Conservation (phyloP, 352 stramenopile species). For the Globisporangium perplexum region DNA sequence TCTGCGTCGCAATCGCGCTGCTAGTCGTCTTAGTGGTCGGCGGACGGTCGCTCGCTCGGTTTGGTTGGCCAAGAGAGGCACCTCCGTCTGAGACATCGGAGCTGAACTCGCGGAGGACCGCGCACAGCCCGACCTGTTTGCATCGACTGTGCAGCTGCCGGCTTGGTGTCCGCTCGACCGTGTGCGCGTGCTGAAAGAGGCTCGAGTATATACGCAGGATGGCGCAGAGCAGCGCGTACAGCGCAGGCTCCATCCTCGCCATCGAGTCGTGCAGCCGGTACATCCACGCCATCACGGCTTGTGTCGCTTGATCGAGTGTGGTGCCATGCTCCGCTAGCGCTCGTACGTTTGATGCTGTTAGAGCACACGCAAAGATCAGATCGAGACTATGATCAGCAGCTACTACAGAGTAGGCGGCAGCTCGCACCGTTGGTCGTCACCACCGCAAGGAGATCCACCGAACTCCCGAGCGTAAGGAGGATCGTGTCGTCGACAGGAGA, state of each 20-base stretch:
- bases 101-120: slow-evolving; percentile 3
- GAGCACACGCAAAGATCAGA: no score
- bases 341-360: not conserved
- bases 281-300: slow-evolving; percentile 5
- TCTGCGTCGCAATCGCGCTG: not conserved
- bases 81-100: no score
- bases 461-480: slow-evolving; percentile 8
- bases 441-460: slow-evolving; percentile 17
- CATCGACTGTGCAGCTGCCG: slow-evolving; percentile 7
- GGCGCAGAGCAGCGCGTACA: not conserved
- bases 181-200: slow-evolving; percentile 6
- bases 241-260: slow-evolving; percentile 4
- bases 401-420: not conserved
- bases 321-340: not conserved
- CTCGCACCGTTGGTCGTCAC: slow-evolving; percentile 18
- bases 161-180: not conserved
- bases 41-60: not conserved
- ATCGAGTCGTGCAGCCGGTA: slow-evolving; percentile 5
- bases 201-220: slow-evolving; percentile 3
- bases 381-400: not conserved
- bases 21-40: not conserved
- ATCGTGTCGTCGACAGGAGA: not conserved
- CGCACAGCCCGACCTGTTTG: slow-evolving; percentile 7
- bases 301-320: slow-evolving; percentile 2
- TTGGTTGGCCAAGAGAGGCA: no score